These are phyloP conservation scores for Giardia muris DNA, from an alignment of 208 protist species.

Conservation along the genomic window DNA sequence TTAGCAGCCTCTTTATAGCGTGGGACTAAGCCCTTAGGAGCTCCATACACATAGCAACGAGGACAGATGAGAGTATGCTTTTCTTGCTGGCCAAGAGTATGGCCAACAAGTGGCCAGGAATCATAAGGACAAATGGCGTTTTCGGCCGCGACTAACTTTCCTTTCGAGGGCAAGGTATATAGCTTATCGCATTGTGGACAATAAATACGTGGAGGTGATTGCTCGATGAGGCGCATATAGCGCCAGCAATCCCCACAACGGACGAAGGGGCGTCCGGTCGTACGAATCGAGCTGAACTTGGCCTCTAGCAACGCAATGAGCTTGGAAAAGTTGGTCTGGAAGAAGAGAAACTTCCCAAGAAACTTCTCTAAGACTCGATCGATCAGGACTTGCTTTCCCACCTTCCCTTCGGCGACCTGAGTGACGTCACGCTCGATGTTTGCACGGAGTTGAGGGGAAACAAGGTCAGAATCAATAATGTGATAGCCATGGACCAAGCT, in stretches of 20 bases:
- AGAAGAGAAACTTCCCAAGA: slow-evolving; percentile 63
- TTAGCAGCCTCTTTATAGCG: not conserved
- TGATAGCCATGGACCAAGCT: slow-evolving; percentile 68
- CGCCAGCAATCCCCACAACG: slow-evolving; percentile 69
- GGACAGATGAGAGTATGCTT: slow-evolving; percentile 20
- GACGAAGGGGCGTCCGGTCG: slow-evolving; percentile 59
- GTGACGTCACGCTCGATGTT: slow-evolving; percentile 70
- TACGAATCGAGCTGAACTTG: slow-evolving; percentile 62
- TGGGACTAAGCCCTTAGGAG: not conserved
- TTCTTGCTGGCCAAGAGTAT: not conserved
- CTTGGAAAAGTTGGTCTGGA: slow-evolving; percentile 67
- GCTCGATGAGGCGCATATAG: slow-evolving; percentile 46
- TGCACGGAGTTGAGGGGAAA: slow-evolving; percentile 64
- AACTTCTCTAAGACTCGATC: slow-evolving; percentile 22
- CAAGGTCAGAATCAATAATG: slow-evolving; percentile 70
- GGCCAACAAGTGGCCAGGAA: slow-evolving; percentile 55
- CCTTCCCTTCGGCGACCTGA: slow-evolving; percentile 65
- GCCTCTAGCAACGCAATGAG: slow-evolving; percentile 63
- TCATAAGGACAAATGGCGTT: slow-evolving; percentile 45
- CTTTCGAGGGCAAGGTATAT: slow-evolving; percentile 61
- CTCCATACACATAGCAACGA: slow-evolving; percentile 8
- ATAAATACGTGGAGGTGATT: slow-evolving; percentile 64
- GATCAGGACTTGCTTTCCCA: slow-evolving; percentile 51
- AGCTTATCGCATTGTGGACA: slow-evolving; percentile 71
- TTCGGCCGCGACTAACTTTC: slow-evolving; percentile 61